A percentile compares a stretch with the other conserved stretches of the same genome.
phyloP scores from a whole-genome alignment of 352 stramenopile species.

The Globisporangium radiosum region DNA sequence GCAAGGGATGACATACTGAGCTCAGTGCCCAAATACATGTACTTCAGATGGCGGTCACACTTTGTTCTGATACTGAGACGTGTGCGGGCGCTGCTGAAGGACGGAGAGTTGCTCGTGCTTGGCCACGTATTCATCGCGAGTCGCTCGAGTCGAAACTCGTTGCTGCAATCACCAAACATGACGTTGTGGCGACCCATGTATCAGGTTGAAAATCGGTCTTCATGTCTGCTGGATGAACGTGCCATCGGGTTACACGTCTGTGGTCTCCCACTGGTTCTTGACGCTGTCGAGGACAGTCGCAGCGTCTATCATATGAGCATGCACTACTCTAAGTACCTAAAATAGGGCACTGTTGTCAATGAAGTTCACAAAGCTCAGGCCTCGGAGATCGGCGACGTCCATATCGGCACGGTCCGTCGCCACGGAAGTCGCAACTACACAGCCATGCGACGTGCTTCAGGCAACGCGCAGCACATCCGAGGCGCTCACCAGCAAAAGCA shows the following conservation, averaged over 20 bases:
- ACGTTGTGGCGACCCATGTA: constrained; percentile 7
- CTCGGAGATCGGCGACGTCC: too few species aligned
- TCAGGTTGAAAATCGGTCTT: neutral
- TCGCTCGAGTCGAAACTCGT: constrained; percentile 9
- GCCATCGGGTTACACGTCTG: constrained; percentile 28
- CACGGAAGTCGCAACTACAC: too few species aligned
- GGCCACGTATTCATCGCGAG: constrained; percentile 18
- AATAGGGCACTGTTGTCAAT: constrained; percentile 21
- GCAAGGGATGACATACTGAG: too few species aligned
- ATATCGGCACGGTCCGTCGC: too few species aligned
- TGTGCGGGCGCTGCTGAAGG: constrained; percentile 54
- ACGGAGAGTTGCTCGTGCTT: constrained; percentile 61
- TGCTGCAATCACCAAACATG: constrained; percentile 8
- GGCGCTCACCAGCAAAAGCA: too few species aligned
- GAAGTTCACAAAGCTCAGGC: too few species aligned
- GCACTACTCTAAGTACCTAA: constrained; percentile 38
- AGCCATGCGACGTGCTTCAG: too few species aligned
- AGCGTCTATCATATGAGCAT: constrained; percentile 21
- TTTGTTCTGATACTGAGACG: constrained; percentile 68
- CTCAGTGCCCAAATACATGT: too few species aligned
- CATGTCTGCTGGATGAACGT: constrained; percentile 22
- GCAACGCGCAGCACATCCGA: too few species aligned
- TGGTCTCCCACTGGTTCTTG: constrained; percentile 17
- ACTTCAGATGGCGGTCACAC: too few species aligned
- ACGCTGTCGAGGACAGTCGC: constrained; percentile 24